A percentile compares a stretch with the other conserved stretches of the same genome.
Conservation (phyloP, 371 early-diverging fungal species). For the Blastocladiella emersonii region DNA sequence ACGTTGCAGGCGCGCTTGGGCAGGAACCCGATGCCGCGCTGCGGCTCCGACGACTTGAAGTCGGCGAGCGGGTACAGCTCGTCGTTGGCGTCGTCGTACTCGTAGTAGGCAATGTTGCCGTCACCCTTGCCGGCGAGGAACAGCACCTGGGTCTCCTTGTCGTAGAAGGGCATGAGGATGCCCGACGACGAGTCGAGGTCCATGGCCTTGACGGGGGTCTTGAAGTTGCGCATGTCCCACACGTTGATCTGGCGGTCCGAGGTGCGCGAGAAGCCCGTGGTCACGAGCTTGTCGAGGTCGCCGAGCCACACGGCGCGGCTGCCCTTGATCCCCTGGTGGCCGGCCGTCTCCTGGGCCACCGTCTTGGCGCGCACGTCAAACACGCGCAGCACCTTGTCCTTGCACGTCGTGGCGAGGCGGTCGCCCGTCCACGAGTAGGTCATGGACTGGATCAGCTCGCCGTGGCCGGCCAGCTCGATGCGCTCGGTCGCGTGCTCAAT, state of each 20-base stretch:
- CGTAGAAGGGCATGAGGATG: slow-evolving; percentile 90
- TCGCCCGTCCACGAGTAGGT: slow-evolving; percentile 80
- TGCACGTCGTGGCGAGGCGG: slow-evolving; percentile 77
- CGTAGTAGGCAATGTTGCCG: slow-evolving; percentile 95
- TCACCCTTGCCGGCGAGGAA: slow-evolving; percentile 96
- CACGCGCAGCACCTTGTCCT: slow-evolving; percentile 87
- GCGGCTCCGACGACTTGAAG: slow-evolving; percentile 78
- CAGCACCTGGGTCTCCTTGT: slow-evolving; percentile 72
- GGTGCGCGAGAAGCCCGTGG: slow-evolving; percentile 87
- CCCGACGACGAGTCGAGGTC: slow-evolving; percentile 87
- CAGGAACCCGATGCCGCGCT: slow-evolving; percentile 84
- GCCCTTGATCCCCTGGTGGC: slow-evolving; percentile 94
- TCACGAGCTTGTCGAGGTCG: slow-evolving; percentile 56
- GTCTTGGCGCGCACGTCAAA: slow-evolving; percentile 79
- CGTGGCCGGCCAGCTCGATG: slow-evolving; percentile 77
- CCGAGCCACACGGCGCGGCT: slow-evolving; percentile 89
- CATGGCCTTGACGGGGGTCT: slow-evolving; percentile 55
- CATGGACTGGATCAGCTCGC: slow-evolving; percentile 81
- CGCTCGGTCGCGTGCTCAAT: slow-evolving; percentile 76
- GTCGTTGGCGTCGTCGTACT: slow-evolving; percentile 62
- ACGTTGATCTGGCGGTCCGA: slow-evolving; percentile 83
- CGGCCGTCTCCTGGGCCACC: slow-evolving; percentile 27
- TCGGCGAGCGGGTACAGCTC: slow-evolving; percentile 66
- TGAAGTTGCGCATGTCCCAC: slow-evolving; percentile 66
- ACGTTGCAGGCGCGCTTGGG: slow-evolving; percentile 86